Percentiles rank a stretch among this genome's conserved stretches.
Conservation (phyloP, 495 filamentous ascomycete species). For the Neurospora terricola region DNA sequence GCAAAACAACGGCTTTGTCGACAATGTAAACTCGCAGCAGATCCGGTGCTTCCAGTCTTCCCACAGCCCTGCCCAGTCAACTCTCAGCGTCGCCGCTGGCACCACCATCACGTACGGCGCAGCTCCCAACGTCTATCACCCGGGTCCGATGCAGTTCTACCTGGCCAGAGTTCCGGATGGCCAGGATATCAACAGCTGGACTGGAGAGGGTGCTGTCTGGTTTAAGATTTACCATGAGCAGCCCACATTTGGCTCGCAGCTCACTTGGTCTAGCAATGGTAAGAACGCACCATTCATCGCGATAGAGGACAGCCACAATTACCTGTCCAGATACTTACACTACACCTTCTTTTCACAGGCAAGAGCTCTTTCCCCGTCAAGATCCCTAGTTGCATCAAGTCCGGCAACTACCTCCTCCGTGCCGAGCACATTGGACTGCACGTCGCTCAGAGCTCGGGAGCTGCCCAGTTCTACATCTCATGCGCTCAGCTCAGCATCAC, state of each 20-base stretch:
- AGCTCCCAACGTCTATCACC: constrained; percentile 33
- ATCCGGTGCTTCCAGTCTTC: constrained; percentile 38
- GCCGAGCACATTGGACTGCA: constrained; percentile 50
- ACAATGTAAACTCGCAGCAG: constrained; percentile 30
- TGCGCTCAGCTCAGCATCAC: constrained; percentile 32
- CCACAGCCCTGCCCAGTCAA: constrained; percentile 19
- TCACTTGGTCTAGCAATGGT: constrained; percentile 34
- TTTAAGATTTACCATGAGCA: constrained; percentile 46
- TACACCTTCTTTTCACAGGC: constrained; percentile 10
- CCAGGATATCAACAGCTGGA: constrained; percentile 29
- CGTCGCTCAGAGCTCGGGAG: constrained; percentile 28
- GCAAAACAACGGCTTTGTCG: constrained; percentile 34
- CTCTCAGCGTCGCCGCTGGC: constrained; percentile 31
- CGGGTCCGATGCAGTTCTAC: constrained; percentile 34
- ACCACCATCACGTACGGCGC: constrained; percentile 32
- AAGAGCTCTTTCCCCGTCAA: constrained; percentile 24
- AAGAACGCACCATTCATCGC: neutral
- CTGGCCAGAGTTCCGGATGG: constrained; percentile 39
- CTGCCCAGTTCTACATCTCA: constrained; percentile 43
- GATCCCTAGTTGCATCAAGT: constrained; percentile 37
- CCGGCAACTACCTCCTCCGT: constrained; percentile 49
- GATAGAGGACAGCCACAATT: neutral
- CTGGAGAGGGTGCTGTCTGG: constrained; percentile 38
- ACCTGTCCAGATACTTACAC: neutral
- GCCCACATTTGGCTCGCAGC: constrained; percentile 24